Evolutionary conservation across 805 yeast species (phyloP), one percentile per base, ranked within the genome.

Genomic region (Pichia pseudocactophila): DNA sequence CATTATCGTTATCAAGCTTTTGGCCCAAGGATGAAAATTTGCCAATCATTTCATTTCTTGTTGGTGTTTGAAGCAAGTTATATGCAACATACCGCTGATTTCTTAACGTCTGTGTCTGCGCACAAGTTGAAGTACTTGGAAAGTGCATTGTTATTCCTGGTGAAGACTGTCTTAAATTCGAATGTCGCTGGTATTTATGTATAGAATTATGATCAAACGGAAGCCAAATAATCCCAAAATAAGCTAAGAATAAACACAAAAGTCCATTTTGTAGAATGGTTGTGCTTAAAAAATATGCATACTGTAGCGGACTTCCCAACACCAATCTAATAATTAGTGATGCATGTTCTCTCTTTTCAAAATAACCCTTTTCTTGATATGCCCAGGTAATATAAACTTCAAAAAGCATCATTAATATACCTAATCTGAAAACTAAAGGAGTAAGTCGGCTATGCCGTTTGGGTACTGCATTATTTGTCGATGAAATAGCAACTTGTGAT

Each of bases 301-400:
- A 83, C 49, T 82, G 89, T 13, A 58, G 39, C 6, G 60, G 58
- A 28, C 69, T 68, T 19, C 55, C 52, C 12, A 70, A 57, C 1
- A 72, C 54, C 10, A 56, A 37, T 16, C 53, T 45, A 9, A 46
- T 47, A n/a, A 43, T 50, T 39, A 50, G 50, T 15, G 63, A 62
- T 34, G 56, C 48, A 18, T 45, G 47, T 11, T 41, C 39, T 8
- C 42, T 44, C 31, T 50, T 46, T 19, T 52, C 59, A 27, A 55
- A 48, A 32, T 55, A 54, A 42, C 70, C 73, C 50, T 74, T 77
- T 59, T 90, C 98, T 47, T 83, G 89, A 43, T 80, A 76, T 0
- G 95, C 95, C 97, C 98, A 92, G 1, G 78, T 79, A 40, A 92
- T 61, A 58, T 92, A 92, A 4, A 90, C 90, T 52, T 92, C 97